Evolutionary conservation across 768 basidiomycete species (phyloP).

Genomic region (Serpula lacrymans): DNA sequence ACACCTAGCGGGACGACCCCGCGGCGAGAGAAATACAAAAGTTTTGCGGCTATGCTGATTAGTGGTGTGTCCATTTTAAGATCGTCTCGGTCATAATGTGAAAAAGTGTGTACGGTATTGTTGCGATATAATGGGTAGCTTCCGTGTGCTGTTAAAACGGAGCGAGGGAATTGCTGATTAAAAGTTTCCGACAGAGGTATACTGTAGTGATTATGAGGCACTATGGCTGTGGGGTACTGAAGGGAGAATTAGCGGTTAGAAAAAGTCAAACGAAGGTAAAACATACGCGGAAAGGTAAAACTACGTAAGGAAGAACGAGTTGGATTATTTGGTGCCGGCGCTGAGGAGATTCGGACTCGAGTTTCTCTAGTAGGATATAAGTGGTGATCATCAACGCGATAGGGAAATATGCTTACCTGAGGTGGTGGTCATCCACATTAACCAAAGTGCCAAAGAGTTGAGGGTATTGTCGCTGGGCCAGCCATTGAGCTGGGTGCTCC

Average conservation of each 20-base stretch:
- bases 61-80: slow-evolving; percentile 37
- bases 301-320: slow-evolving; percentile 41
- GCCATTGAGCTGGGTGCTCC: slow-evolving; percentile 32
- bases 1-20: slow-evolving; percentile 45
- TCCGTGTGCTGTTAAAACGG: slow-evolving; percentile 39
- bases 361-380: slow-evolving; percentile 20
- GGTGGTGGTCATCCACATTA: slow-evolving; percentile 60
- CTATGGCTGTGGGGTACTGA: slow-evolving; percentile 55
- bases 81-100: slow-evolving; percentile 28
- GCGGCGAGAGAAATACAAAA: slow-evolving; percentile 58
- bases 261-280: background rate
- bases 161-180: slow-evolving; percentile 17
- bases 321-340: slow-evolving; percentile 27
- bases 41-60: slow-evolving; percentile 53
- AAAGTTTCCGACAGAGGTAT: slow-evolving; percentile 42
- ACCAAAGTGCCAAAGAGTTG: slow-evolving; percentile 57
- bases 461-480: slow-evolving; percentile 55
- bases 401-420: slow-evolving; percentile 33
- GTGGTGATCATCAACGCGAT: slow-evolving; percentile 11
- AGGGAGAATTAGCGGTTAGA: slow-evolving; percentile 10
- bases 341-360: slow-evolving; percentile 20
- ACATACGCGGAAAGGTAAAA: slow-evolving; percentile 47
- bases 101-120: slow-evolving; percentile 26
- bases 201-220: slow-evolving; percentile 58
- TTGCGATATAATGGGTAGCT: slow-evolving; percentile 45